A percentile compares a stretch with the other conserved stretches of the same genome.
Evolutionary conservation across 2,329 filamentous ascomycete species (phyloP).

Genomic region (Pyricularia grisea): DNA sequence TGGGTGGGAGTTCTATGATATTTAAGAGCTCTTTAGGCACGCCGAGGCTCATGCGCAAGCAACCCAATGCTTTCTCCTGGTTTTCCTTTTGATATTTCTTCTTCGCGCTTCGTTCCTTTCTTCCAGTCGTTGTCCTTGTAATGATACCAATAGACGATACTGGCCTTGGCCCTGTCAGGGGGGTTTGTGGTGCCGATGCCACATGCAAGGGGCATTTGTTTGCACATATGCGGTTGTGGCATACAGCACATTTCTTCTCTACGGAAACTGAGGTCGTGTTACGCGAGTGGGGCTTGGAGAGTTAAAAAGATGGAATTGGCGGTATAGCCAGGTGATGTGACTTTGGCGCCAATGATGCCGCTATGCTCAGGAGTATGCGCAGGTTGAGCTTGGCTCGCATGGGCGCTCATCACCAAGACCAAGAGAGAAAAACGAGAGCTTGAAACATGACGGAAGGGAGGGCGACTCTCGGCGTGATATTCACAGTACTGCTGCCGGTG

Average conservation of each 20-base stretch:
- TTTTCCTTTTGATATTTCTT: not conserved
- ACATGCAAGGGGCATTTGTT: not conserved
- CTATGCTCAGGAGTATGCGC: not conserved
- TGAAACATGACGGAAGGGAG: not conserved
- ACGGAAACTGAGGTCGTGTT: not conserved
- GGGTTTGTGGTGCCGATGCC: not conserved
- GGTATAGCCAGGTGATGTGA: not conserved
- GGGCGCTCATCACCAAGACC: not conserved
- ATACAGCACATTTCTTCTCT: not conserved
- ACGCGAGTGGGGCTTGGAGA: not conserved
- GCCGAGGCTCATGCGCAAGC: not conserved
- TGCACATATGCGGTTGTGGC: not conserved
- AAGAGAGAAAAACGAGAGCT: not conserved
- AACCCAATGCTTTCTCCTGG: not conserved
- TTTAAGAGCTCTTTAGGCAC: conserved; percentile 25
- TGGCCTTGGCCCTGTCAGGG: not conserved
- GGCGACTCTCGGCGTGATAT: not conserved
- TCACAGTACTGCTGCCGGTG: not conserved
- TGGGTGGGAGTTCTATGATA: conserved; percentile 58
- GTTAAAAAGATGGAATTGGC: not conserved
- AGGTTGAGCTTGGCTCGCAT: not conserved
- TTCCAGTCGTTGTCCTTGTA: conserved; percentile 3
- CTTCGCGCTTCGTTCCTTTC: not conserved
- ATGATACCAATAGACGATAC: conserved; percentile 6
- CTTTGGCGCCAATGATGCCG: not conserved